Evolutionary conservation across 805 yeast genomes (phyloP).

Genomic region (Yamadazyma akitaensis): DNA sequence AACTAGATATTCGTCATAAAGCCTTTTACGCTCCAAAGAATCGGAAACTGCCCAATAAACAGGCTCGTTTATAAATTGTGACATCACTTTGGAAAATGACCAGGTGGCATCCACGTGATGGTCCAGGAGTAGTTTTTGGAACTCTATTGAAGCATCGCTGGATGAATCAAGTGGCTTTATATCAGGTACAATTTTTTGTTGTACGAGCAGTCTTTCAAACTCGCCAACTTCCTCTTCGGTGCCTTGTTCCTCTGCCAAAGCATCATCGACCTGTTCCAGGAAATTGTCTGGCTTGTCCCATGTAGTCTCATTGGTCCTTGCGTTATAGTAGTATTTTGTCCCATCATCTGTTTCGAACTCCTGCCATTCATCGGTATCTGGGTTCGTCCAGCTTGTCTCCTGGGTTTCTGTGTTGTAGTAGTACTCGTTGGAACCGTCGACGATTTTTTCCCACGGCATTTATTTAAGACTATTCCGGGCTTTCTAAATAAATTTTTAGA

Average conservation of each 20-base stretch:
- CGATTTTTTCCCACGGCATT: conserved; percentile 57
- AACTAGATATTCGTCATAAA: conserved; percentile 62
- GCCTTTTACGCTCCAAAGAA: conserved; percentile 53
- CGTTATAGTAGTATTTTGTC: conserved; percentile 64
- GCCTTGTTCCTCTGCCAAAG: conserved; percentile 5
- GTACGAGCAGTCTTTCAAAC: conserved; percentile 6
- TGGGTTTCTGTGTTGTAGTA: conserved; percentile 65
- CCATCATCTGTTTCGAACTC: conserved; percentile 55
- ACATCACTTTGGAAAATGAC: conserved; percentile 69
- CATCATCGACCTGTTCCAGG: background rate
- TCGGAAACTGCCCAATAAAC: conserved; percentile 67
- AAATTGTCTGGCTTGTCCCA: conserved; percentile 73
- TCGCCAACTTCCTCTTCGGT: background rate
- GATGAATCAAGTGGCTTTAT: background rate
- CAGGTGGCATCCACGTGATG: conserved; percentile 66
- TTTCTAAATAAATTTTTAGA: background rate
- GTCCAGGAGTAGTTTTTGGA: conserved; percentile 50
- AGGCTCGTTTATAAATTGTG: conserved; percentile 52
- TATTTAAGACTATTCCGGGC: background rate
- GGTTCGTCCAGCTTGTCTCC: conserved; percentile 80
- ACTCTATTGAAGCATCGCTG: conserved; percentile 41
- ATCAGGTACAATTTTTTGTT: conserved; percentile 2
- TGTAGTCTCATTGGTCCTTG: conserved; percentile 59
- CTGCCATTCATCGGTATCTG: conserved; percentile 47
- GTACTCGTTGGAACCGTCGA: conserved; percentile 66